Conservation (phyloP, 176 grass and related monocot species). For the Oryza glumipatula region DNA sequence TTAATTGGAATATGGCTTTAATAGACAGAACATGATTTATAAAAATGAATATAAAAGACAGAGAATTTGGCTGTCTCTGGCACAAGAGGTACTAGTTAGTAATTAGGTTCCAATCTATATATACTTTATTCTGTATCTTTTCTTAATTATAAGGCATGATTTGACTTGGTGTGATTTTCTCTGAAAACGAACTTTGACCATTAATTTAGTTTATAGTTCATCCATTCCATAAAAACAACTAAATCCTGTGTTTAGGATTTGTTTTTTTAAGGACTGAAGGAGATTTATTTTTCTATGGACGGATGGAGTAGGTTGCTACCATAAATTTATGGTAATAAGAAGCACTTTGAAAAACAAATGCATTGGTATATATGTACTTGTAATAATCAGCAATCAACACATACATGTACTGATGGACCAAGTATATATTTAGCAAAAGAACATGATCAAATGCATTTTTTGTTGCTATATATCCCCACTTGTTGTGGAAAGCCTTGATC, state of each 20-base stretch:
- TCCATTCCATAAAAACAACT: no score
- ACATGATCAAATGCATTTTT: neutral
- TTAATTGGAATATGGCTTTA: neutral
- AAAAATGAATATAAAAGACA: neutral
- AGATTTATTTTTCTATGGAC: no score
- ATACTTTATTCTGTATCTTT: neutral
- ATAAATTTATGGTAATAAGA: neutral
- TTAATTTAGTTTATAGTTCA: no score
- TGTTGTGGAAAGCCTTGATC: conserved; percentile 32
- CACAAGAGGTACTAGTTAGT: neutral
- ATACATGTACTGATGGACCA: no score
- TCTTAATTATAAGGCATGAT: neutral
- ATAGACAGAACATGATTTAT: neutral
- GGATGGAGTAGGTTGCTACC: no score
- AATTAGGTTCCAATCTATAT: neutral
- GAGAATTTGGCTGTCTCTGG: neutral
- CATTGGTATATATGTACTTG: no score
- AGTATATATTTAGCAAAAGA: no score
- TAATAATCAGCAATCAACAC: no score
- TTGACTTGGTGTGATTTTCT: neutral
- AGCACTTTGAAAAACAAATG: neutral
- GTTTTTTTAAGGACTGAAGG: no score
- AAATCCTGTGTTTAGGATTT: no score
- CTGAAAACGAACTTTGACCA: neutral
- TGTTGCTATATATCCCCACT: neutral